Percentiles rank a stretch among this genome's conserved stretches.
Conservation (phyloP, 78 protist species). For the Protostelium mycophagum region DNA sequence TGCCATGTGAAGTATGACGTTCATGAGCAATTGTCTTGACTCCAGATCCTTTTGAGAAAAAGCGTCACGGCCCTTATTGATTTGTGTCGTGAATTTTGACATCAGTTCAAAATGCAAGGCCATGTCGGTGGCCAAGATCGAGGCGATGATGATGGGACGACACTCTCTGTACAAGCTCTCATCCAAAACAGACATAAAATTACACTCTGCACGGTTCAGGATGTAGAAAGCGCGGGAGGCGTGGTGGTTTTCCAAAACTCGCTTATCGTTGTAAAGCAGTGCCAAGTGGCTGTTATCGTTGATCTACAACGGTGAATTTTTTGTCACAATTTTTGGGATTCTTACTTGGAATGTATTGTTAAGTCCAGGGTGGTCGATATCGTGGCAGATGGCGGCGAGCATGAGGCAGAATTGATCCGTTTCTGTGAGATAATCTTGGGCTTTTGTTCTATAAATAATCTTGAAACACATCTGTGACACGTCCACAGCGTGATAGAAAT, state of each 20-base stretch:
- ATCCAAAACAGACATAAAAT: not conserved
- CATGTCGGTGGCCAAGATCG: slow-evolving; percentile 57
- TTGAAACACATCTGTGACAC: slow-evolving; percentile 45
- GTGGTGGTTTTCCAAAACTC: slow-evolving; percentile 85
- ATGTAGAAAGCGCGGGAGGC: slow-evolving; percentile 18
- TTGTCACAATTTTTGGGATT: not conserved
- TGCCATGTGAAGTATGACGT: slow-evolving; percentile 14
- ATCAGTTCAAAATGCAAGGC: slow-evolving; percentile 18
- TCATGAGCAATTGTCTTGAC: not conserved
- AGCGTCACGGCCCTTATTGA: not conserved
- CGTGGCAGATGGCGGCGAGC: slow-evolving; percentile 77
- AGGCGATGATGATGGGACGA: slow-evolving; percentile 5
- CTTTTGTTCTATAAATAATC: slow-evolving; percentile 20
- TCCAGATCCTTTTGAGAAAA: not conserved
- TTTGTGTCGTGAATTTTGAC: not conserved
- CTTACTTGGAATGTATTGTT: slow-evolving; percentile 64
- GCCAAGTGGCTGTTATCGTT: slow-evolving; percentile 65
- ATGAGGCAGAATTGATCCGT: slow-evolving; percentile 57
- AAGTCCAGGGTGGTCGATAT: slow-evolving; percentile 85
- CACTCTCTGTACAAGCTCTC: slow-evolving; percentile 11
- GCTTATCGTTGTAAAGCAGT: slow-evolving; percentile 62
- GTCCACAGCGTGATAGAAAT: slow-evolving; percentile 47
- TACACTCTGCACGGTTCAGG: not conserved
- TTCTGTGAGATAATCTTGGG: slow-evolving; percentile 25
- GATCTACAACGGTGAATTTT: slow-evolving; percentile 1